Base-by-base conservation (phyloP, 192 early-diverging fungal genomes). In the Spizellomyces punctatus region DNA sequence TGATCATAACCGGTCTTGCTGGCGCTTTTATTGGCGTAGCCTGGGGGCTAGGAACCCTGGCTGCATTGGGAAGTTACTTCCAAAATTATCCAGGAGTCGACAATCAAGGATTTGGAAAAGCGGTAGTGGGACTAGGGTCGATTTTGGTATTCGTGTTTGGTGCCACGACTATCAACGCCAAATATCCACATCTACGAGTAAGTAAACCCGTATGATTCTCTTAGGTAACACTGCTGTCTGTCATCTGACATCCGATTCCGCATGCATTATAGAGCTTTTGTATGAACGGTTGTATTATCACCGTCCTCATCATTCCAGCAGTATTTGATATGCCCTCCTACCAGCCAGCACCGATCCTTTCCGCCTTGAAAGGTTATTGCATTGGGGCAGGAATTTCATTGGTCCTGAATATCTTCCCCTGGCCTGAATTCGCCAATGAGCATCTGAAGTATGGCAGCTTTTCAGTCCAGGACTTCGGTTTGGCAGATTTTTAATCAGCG, bases 181-280 rank as follows among this genome's bases (percentile, higher is more conserved):
- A 54, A 54, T 54, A 54, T 54, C 50, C 50, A 12, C 50, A 54
- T 54, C 17, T 54, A 19, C 50, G 50, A 12, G 50, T 54, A 54
- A 54, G 50, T 54, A 2, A 12, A 54, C 0, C 27, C 27, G 27
- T 36, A 36, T 36, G 27, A 36, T 36, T 36, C 27, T 36, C 1
- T 36, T 36, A 3, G 27, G 3, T 0, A 36, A 3, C 27, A 3
- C 27, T 36, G 27, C 27, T 36, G 27, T 36, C 27, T 36, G 27
- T 36, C 3, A 36, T 36, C 27, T 36, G 27, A 36, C 27, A 36
- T 36, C 1, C 27, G 27, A 36, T 36, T 36, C 27, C 27, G 27
- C 27, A 36, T 36, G 27, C 27, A 12, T 19, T 54, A 0, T 54
- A 54, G 50, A 54, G 50, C 17, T 54, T 54, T 4, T 12, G 14